Evolutionary conservation across 2,329 filamentous ascomycete species (phyloP).

Genomic region (Exophiala aquamarina): DNA sequence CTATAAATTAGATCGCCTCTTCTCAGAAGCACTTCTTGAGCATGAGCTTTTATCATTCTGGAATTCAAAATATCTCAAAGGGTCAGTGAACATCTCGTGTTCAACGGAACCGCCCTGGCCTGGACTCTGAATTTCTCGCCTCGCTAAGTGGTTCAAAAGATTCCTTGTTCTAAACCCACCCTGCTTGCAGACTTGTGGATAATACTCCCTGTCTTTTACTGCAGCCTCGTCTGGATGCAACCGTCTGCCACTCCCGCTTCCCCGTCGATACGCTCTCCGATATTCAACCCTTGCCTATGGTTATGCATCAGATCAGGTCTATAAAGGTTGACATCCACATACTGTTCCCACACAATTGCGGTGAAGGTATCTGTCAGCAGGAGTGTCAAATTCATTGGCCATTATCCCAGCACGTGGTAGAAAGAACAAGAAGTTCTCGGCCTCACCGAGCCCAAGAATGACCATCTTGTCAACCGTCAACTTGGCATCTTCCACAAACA

Average conservation of each 20-base stretch:
- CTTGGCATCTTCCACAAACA: constrained; percentile 1
- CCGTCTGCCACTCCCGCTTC: constrained; percentile 2
- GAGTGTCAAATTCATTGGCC: constrained; percentile 21
- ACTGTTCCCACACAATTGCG: constrained; percentile 19
- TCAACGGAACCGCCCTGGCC: too few species aligned
- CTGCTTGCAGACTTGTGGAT: too few species aligned
- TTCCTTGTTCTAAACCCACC: too few species aligned
- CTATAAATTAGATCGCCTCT: too few species aligned
- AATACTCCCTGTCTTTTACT: too few species aligned
- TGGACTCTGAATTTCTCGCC: too few species aligned
- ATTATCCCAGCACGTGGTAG: constrained; percentile 11
- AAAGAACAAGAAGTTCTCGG: constrained; percentile 5
- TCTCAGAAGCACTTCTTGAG: too few species aligned
- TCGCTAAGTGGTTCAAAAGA: too few species aligned
- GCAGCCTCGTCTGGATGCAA: neutral
- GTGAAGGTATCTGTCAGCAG: constrained; percentile 22
- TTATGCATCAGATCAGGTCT: constrained; percentile 23
- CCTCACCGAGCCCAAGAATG: constrained; percentile 1
- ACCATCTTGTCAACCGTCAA: neutral
- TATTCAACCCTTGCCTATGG: neutral
- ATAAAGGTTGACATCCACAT: constrained; percentile 23
- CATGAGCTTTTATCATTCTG: too few species aligned
- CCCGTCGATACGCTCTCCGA: neutral
- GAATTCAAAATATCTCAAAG: too few species aligned
- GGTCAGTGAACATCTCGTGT: too few species aligned